These are phyloP conservation scores for Filobasidium uniguttulatum DNA, from an alignment of 1,284 basidiomycete species.

Conservation along the genomic window DNA sequence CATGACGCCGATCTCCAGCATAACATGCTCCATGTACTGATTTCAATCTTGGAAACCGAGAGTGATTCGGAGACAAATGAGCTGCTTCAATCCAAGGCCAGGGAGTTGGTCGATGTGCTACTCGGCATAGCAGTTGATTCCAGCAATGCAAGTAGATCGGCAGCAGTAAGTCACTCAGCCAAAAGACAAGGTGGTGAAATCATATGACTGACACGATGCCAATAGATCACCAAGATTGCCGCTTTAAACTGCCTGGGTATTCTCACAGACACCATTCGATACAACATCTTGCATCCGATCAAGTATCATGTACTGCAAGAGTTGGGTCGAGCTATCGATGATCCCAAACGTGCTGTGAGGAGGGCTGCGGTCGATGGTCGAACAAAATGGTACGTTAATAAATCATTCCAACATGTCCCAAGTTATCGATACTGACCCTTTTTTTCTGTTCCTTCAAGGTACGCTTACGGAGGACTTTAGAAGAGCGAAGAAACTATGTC, in stretches of 20 bases:
- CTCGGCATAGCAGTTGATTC: conserved; percentile 42
- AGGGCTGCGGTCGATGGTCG: conserved; percentile 76
- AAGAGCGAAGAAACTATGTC: too few species aligned
- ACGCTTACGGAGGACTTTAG: too few species aligned
- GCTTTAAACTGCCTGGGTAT: conserved; percentile 60
- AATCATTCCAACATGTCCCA: not conserved
- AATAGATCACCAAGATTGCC: conserved; percentile 55
- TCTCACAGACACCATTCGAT: conserved; percentile 60
- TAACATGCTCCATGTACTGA: conserved; percentile 67
- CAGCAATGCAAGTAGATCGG: conserved; percentile 19
- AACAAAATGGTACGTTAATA: conserved; percentile 38
- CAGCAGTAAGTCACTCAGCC: conserved; percentile 19
- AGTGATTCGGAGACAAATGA: conserved; percentile 35
- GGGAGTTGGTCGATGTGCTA: conserved; percentile 56
- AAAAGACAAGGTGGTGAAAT: conserved; percentile 21
- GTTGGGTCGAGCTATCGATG: conserved; percentile 63
- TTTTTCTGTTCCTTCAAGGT: too few species aligned
- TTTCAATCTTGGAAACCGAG: conserved; percentile 53
- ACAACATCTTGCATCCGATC: conserved; percentile 60
- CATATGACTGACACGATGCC: conserved; percentile 12
- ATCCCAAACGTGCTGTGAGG: conserved; percentile 64
- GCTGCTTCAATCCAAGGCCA: conserved; percentile 54
- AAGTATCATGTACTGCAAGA: conserved; percentile 59
- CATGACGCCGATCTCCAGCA: conserved; percentile 57
- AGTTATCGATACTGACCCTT: too few species aligned